These are phyloP conservation scores for Boletus edulis DNA, from an alignment of 768 basidiomycete genomes.

Conservation along the genomic window DNA sequence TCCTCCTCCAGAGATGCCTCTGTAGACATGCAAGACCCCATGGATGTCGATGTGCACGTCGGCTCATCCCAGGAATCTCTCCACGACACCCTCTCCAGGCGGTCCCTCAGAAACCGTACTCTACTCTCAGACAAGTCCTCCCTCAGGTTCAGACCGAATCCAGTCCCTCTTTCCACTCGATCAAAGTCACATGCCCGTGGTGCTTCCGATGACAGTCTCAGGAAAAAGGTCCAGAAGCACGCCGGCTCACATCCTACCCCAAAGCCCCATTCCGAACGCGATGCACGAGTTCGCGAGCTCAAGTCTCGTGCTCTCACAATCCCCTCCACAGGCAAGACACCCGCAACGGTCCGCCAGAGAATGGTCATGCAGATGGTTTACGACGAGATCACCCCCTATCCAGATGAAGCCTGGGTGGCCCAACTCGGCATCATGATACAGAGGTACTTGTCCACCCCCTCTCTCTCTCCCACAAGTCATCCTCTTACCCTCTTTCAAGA, in stretches of 20 bases:
- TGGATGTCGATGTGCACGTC: constrained; percentile 25
- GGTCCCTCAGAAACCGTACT: constrained; percentile 28
- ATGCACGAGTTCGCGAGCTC: constrained; percentile 29
- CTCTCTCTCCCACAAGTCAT: background rate
- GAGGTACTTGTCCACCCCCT: constrained; percentile 38
- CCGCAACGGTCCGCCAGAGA: constrained; percentile 53
- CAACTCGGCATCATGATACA: constrained; percentile 56
- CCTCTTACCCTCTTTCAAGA: constrained; percentile 29
- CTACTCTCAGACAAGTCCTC: constrained; percentile 24
- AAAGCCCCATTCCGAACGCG: constrained; percentile 30
- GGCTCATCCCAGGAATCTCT: constrained; percentile 28
- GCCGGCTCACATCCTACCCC: constrained; percentile 11
- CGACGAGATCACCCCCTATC: constrained; percentile 65
- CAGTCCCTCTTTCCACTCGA: constrained; percentile 26
- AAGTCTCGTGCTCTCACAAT: constrained; percentile 32
- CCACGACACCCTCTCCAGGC: constrained; percentile 20
- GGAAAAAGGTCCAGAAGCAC: constrained; percentile 28
- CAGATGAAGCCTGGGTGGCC: constrained; percentile 59
- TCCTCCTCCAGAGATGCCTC: constrained; percentile 34
- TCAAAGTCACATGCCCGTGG: constrained; percentile 22
- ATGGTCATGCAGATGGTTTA: constrained; percentile 62
- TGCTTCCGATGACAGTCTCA: constrained; percentile 27
- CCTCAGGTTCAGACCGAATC: constrained; percentile 22
- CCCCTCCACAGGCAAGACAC: constrained; percentile 40
- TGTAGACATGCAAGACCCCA: constrained; percentile 25